phyloP scores from a whole-genome alignment of 192 early-diverging fungal species.

The Coemansia sp. region DNA sequence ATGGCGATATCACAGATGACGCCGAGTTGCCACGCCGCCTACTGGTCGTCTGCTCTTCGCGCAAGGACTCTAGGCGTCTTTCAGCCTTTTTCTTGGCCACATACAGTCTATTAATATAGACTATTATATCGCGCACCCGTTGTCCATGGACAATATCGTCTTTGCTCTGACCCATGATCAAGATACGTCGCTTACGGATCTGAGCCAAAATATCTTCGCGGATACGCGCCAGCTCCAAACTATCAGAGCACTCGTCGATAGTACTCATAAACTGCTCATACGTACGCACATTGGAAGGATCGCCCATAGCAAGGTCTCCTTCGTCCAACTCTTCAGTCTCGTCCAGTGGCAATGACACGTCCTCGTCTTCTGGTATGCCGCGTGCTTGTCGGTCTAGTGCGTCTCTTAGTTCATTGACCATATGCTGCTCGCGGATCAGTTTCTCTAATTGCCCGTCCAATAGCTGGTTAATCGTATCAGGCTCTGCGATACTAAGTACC shows the following conservation, averaged over 20 bases:
- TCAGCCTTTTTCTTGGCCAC: slow-evolving; percentile 76
- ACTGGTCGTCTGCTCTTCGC: slow-evolving; percentile 28
- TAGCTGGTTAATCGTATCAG: slow-evolving; percentile 87
- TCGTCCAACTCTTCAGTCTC: slow-evolving; percentile 1
- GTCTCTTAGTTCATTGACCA: slow-evolving; percentile 71
- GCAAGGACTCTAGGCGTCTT: slow-evolving; percentile 64
- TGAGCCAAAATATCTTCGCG: slow-evolving; percentile 73
- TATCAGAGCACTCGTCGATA: slow-evolving; percentile 69
- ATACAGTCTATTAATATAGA: slow-evolving; percentile 76
- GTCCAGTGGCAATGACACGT: not conserved
- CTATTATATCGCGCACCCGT: slow-evolving; percentile 69
- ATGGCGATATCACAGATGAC: not conserved
- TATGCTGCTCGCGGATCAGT: slow-evolving; percentile 61
- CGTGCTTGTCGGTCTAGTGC: slow-evolving; percentile 67
- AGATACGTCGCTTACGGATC: slow-evolving; percentile 66
- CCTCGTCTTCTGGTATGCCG: not conserved
- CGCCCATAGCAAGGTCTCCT: not conserved
- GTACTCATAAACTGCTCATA: slow-evolving; percentile 78
- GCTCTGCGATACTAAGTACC: slow-evolving; percentile 71
- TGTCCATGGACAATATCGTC: slow-evolving; percentile 83
- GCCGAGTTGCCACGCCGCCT: slow-evolving; percentile 5
- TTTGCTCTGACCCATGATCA: slow-evolving; percentile 62
- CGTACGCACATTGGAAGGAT: slow-evolving; percentile 25
- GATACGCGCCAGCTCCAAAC: slow-evolving; percentile 65
- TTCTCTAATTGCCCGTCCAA: slow-evolving; percentile 63